Evolutionary conservation across 306 rosid genomes (phyloP).

Genomic region (Benincasa hispida): DNA sequence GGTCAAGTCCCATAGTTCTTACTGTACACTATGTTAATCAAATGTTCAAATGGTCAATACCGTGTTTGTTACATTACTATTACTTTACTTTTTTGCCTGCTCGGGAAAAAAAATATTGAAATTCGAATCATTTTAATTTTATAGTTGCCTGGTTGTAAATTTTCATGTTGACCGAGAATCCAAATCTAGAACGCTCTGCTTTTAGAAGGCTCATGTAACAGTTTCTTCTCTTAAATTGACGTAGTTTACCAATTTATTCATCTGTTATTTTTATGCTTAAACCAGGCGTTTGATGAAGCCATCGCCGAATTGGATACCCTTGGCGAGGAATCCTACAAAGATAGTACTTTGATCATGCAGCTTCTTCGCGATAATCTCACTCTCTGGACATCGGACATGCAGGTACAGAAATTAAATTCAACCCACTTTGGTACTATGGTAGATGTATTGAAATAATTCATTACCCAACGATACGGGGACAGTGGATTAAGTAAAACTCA

Average conservation of each 20-base stretch:
- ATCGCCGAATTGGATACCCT: conserved; percentile 95
- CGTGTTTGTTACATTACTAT: not conserved
- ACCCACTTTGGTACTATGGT: not conserved
- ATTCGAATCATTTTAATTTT: not conserved
- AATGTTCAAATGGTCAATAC: not conserved
- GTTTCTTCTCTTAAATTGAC: not conserved
- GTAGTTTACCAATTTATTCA: not conserved
- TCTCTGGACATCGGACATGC: conserved; percentile 99
- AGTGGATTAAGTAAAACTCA: not conserved
- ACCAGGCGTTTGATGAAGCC: conserved; percentile 95
- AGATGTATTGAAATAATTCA: not conserved
- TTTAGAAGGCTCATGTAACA: not conserved
- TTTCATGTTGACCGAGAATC: not conserved
- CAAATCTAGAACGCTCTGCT: not conserved
- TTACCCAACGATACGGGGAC: not conserved
- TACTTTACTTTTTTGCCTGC: not conserved
- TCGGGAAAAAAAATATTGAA: not conserved
- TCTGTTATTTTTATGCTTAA: not conserved
- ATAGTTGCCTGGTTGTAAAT: not conserved
- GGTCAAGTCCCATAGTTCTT: not conserved
- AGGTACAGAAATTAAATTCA: conserved; percentile 35
- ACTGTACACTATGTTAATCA: not conserved
- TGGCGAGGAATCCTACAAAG: conserved; percentile 99
- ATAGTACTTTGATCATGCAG: conserved; percentile 99
- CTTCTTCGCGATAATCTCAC: conserved; percentile 99